phyloP scores from a whole-genome alignment of 2,329 filamentous ascomycete genomes.

The Catunica adiposa region DNA sequence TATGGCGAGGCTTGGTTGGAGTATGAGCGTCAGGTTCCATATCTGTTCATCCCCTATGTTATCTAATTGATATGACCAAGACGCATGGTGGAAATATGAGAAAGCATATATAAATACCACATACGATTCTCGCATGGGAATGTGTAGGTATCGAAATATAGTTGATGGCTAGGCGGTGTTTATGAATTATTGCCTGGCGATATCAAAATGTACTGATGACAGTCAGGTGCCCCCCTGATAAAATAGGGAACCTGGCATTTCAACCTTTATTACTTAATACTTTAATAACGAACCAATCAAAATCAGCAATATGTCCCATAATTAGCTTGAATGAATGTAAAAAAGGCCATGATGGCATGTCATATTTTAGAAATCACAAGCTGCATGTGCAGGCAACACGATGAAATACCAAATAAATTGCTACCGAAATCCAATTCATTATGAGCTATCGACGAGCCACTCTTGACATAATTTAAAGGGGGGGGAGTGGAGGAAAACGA shows the following conservation, averaged over 20 bases:
- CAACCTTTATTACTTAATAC: not conserved
- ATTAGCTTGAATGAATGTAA: not conserved
- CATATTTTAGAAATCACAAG: too few species aligned
- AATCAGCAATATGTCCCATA: not conserved
- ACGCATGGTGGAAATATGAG: not conserved
- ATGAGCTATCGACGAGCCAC: too few species aligned
- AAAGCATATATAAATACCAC: too few species aligned
- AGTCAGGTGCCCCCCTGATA: not conserved
- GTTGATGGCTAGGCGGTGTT: too few species aligned
- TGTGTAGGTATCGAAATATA: too few species aligned
- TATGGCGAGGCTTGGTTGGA: conserved; percentile 71
- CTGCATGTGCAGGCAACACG: too few species aligned
- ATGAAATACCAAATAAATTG: too few species aligned
- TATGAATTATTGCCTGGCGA: too few species aligned
- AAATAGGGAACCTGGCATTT: not conserved
- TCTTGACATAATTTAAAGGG: too few species aligned
- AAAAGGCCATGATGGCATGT: too few species aligned
- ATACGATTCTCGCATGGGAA: not conserved
- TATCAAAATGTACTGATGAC: not conserved
- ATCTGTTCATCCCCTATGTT: conserved; percentile 56
- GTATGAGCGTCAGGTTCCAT: conserved; percentile 64
- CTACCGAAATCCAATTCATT: too few species aligned
- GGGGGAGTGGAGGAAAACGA: not conserved
- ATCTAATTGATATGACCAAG: not conserved
- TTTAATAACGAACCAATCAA: not conserved